Evolutionary conservation across 176 grass and related monocot species (phyloP).

Genomic region (Raddia distichophylla): DNA sequence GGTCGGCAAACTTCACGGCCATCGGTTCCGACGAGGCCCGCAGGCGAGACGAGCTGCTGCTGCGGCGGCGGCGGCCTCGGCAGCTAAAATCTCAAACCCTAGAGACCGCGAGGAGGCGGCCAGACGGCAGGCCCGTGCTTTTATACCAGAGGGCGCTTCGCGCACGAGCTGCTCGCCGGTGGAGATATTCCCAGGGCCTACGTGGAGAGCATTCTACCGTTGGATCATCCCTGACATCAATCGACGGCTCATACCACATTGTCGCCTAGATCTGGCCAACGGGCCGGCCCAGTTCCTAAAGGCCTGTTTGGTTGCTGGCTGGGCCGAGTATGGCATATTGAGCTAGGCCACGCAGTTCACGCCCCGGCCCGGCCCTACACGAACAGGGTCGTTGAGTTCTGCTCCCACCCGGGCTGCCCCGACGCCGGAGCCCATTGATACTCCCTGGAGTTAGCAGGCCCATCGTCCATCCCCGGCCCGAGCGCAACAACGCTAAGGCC

Average conservation of each 20-base stretch:
- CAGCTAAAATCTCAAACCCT: conserved; percentile 61
- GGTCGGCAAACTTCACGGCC: conserved; percentile 77
- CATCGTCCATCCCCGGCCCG: too few relatives aligned
- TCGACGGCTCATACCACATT: conserved; percentile 3
- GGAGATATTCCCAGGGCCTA: conserved; percentile 12
- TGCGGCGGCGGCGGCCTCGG: not conserved
- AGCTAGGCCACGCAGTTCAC: too few relatives aligned
- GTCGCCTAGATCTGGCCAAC: not conserved
- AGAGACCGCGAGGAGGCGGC: conserved; percentile 14
- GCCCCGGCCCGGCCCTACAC: too few relatives aligned
- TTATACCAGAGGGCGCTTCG: conserved; percentile 19
- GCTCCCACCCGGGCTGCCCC: too few relatives aligned
- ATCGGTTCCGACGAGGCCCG: conserved; percentile 47
- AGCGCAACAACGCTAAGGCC: too few relatives aligned
- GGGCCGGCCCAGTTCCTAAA: too few relatives aligned
- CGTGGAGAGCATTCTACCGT: not conserved
- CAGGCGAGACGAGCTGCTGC: conserved; percentile 25
- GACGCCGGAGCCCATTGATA: too few relatives aligned
- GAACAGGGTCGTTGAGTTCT: too few relatives aligned
- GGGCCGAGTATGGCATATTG: too few relatives aligned
- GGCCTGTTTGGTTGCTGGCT: too few relatives aligned
- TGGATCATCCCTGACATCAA: not conserved
- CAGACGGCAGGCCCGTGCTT: not conserved
- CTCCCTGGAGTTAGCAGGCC: too few relatives aligned
- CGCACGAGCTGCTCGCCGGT: not conserved